Conservation (phyloP, 2,329 filamentous ascomycete species). For the Apiospora pterosperma region DNA sequence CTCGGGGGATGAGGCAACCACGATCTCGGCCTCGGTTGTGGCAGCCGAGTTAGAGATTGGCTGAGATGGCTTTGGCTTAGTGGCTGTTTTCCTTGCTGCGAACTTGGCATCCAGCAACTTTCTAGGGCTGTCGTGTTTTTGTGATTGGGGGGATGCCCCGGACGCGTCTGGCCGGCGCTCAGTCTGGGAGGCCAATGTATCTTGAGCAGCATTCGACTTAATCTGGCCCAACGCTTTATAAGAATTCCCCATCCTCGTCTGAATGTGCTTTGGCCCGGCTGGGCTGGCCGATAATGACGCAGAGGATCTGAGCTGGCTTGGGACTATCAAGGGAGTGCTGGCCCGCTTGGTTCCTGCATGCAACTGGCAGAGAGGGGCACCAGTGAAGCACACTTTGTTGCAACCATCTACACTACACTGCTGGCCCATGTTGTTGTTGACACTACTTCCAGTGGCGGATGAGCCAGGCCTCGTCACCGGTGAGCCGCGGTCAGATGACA, state of each 20-base stretch:
- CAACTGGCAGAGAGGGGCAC: background rate
- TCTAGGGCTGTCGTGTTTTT: background rate
- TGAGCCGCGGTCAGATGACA: background rate
- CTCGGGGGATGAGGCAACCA: background rate
- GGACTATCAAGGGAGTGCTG: background rate
- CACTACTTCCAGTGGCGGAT: background rate
- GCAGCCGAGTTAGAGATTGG: background rate
- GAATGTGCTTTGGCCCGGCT: background rate
- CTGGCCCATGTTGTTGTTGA: background rate
- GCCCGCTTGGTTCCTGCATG: background rate
- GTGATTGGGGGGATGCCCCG: background rate
- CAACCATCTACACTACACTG: background rate
- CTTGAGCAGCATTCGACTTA: background rate
- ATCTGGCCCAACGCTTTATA: background rate
- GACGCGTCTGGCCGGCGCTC: background rate
- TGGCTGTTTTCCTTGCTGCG: background rate
- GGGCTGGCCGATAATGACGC: background rate
- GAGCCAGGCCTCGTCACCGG: background rate
- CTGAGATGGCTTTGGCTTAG: background rate
- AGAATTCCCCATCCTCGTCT: background rate
- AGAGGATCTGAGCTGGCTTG: background rate
- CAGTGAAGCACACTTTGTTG: background rate
- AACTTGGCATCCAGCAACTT: background rate
- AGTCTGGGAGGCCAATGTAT: background rate
- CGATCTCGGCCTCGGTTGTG: background rate